phyloP scores from a whole-genome alignment of 106 monocot genomes.

The Allium cepa region DNA sequence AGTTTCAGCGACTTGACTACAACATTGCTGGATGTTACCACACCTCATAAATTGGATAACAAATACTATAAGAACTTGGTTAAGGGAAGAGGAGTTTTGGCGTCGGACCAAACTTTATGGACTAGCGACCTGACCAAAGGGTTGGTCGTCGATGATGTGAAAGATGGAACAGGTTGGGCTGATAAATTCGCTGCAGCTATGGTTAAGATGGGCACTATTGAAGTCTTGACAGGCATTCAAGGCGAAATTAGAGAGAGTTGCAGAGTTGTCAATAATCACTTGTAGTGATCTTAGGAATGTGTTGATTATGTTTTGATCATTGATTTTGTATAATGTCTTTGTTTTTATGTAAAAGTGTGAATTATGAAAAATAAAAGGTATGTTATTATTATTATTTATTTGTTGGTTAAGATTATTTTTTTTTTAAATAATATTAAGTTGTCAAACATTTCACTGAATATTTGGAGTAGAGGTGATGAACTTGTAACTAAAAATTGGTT shows the following conservation, averaged over 20 bases:
- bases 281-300: too few species aligned
- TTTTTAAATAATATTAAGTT: too few species aligned
- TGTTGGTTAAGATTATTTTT: too few species aligned
- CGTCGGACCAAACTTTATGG: constrained; percentile 5
- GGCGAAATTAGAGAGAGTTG: constrained; percentile 63
- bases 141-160: not conserved
- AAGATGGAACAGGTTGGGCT: not conserved
- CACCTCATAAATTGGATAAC: constrained; percentile 20
- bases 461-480: too few species aligned
- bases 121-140: not conserved
- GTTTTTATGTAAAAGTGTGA: too few species aligned
- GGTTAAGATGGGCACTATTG: constrained; percentile 61
- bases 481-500: too few species aligned
- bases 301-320: too few species aligned
- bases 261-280: constrained; percentile 8
- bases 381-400: too few species aligned
- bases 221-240: constrained; percentile 40
- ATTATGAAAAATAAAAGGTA: too few species aligned
- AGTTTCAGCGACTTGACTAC: not conserved
- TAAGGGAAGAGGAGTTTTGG: not conserved
- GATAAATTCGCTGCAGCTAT: constrained; percentile 37
- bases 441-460: too few species aligned
- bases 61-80: constrained; percentile 25
- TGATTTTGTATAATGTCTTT: too few species aligned
- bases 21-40: constrained; percentile 18